A percentile compares a stretch with the other conserved stretches of the same genome.
These are phyloP conservation scores for Aureobasidium sp. DNA, from an alignment of 2,329 filamentous ascomycete species.

Conservation along the genomic window DNA sequence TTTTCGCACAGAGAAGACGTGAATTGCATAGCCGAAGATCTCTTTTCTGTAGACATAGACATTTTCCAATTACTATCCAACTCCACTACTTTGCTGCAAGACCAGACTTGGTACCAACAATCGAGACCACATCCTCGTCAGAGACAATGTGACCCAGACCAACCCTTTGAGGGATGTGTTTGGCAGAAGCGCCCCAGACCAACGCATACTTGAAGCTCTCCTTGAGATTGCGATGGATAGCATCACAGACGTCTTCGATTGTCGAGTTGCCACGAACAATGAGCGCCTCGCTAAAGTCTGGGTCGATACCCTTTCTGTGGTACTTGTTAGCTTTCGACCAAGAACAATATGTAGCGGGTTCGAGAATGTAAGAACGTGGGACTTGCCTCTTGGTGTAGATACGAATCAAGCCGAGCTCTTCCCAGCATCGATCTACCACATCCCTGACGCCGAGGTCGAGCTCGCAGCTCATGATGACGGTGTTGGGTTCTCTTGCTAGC, in stretches of 20 bases:
- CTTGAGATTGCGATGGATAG: slow-evolving; percentile 88
- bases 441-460: slow-evolving; percentile 88
- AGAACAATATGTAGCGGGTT: too few species aligned
- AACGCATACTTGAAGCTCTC: slow-evolving; percentile 98
- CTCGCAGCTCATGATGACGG: slow-evolving; percentile 96
- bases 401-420: slow-evolving; percentile 80
- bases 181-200: slow-evolving; percentile 94
- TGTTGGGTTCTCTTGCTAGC: slow-evolving; percentile 85
- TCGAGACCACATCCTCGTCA: slow-evolving; percentile 63
- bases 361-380: neutral
- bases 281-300: slow-evolving; percentile 81
- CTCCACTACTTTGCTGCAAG: slow-evolving; percentile 22
- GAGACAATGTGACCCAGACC: slow-evolving; percentile 73
- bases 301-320: slow-evolving; percentile 74
- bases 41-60: neutral
- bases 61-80: neutral
- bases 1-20: too few species aligned
- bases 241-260: slow-evolving; percentile 95
- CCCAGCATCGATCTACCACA: slow-evolving; percentile 91
- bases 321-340: slow-evolving; percentile 16
- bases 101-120: slow-evolving; percentile 44
- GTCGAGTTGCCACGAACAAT: slow-evolving; percentile 84
- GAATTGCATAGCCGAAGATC: neutral
- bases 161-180: slow-evolving; percentile 89
- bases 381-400: slow-evolving; percentile 78